Conservation (phyloP, 2,329 filamentous ascomycete species). For the Pseudocercospora musae region DNA sequence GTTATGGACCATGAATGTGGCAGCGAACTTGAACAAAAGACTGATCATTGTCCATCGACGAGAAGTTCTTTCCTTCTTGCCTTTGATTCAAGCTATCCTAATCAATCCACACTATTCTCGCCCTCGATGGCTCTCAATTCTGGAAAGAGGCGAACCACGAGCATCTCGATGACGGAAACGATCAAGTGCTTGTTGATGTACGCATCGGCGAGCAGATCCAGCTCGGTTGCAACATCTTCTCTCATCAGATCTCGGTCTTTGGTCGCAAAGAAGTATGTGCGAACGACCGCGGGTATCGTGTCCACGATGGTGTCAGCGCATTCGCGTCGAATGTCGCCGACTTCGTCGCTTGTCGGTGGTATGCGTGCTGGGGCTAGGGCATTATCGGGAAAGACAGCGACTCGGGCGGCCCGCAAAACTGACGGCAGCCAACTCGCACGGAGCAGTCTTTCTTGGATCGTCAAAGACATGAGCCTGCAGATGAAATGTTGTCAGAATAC, state of each 20-base stretch:
- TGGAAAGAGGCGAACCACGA: constrained; percentile 78
- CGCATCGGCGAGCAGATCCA: constrained; percentile 73
- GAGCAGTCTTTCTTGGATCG: constrained; percentile 42
- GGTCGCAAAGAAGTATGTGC: constrained; percentile 44
- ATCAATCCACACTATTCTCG: not conserved
- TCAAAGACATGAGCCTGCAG: constrained; percentile 46
- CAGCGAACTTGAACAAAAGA: not conserved
- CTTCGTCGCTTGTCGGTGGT: constrained; percentile 58
- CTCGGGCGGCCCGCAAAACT: constrained; percentile 65
- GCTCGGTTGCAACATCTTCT: constrained; percentile 49
- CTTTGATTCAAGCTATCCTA: not conserved
- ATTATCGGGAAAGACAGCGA: constrained; percentile 83
- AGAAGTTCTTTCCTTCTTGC: not conserved
- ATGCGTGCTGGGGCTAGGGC: constrained; percentile 63
- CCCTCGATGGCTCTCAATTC: constrained; percentile 62
- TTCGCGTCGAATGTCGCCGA: constrained; percentile 61
- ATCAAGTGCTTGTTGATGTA: constrained; percentile 93
- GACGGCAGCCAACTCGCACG: constrained; percentile 43
- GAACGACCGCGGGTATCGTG: constrained; percentile 47
- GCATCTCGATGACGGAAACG: constrained; percentile 75
- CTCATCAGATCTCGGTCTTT: constrained; percentile 24
- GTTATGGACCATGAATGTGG: not conserved
- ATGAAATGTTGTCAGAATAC: not conserved
- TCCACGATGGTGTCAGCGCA: constrained; percentile 60
- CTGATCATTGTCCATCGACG: not conserved